A percentile compares a stretch with the other conserved stretches of the same genome.
phyloP scores from a whole-genome alignment of 139 green algal genomes.

The Desmodesmus armatus region DNA sequence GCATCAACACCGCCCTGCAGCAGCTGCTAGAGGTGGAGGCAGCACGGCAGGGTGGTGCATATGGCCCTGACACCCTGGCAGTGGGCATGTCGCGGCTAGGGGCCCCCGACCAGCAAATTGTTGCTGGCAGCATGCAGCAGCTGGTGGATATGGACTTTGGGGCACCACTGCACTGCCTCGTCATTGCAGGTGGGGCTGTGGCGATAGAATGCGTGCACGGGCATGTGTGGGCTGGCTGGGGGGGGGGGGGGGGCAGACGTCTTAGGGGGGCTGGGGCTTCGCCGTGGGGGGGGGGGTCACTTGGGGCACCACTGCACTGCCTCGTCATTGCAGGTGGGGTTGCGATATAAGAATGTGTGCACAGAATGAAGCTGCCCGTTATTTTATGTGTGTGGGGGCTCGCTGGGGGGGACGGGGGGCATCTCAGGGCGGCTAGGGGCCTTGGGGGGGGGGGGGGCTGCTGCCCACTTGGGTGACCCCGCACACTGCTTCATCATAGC shows the following conservation, averaged over 20 bases:
- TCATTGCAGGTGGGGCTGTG: conserved; percentile 80
- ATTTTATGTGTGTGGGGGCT: too few relatives aligned
- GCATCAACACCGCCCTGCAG: conserved; percentile 56
- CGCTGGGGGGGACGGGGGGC: too few relatives aligned
- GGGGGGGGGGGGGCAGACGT: too few relatives aligned
- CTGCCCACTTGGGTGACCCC: conserved; percentile 89
- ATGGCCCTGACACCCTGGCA: conserved; percentile 69
- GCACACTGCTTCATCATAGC: conserved; percentile 93
- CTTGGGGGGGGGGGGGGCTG: too few relatives aligned
- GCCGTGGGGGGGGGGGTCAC: too few relatives aligned
- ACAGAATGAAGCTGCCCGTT: too few relatives aligned
- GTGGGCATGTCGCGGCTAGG: conserved; percentile 92
- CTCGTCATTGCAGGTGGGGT: conserved; percentile 82
- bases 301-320: conserved; percentile 93
- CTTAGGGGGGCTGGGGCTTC: too few relatives aligned
- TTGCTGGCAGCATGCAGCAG: conserved; percentile 76
- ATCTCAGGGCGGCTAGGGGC: too few relatives aligned
- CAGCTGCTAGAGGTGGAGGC: conserved; percentile 95
- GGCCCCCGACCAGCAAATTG: conserved; percentile 68
- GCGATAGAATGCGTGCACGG: too few relatives aligned
- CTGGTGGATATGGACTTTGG: conserved; percentile 90
- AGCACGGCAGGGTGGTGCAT: conserved; percentile 71
- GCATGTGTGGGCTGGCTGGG: too few relatives aligned
- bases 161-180: conserved; percentile 90
- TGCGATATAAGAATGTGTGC: too few relatives aligned